These are phyloP conservation scores for Lipomyces oligophaga DNA, from an alignment of 805 yeast genomes.

Conservation along the genomic window DNA sequence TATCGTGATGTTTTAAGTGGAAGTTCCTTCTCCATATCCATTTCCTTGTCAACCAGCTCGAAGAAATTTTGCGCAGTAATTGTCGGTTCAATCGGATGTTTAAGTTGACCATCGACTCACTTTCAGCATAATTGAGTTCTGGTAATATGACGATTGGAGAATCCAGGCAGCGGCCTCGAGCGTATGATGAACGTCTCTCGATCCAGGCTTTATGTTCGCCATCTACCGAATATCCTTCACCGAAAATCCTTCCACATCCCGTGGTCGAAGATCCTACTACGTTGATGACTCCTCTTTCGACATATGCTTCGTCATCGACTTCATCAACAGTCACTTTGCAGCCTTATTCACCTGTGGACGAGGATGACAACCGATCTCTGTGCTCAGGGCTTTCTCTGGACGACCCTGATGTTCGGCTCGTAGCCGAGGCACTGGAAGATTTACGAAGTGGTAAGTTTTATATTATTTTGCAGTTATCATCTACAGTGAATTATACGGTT, in stretches of 20 bases:
- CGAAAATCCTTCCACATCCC: neutral
- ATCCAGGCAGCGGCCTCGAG: neutral
- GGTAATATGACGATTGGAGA: too few relatives aligned
- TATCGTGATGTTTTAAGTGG: too few relatives aligned
- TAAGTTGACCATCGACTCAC: too few relatives aligned
- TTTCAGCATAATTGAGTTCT: too few relatives aligned
- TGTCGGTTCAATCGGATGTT: too few relatives aligned
- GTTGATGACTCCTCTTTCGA: slow-evolving; percentile 15
- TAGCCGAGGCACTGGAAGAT: slow-evolving; percentile 35
- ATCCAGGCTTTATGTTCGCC: slow-evolving; percentile 17
- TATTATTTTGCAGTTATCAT: neutral
- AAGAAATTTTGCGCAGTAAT: too few relatives aligned
- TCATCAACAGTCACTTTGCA: too few relatives aligned
- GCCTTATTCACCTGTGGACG: slow-evolving; percentile 19
- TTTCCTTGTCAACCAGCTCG: too few relatives aligned
- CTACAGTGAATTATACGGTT: too few relatives aligned
- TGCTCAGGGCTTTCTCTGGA: slow-evolving; percentile 27
- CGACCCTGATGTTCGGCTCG: slow-evolving; percentile 32
- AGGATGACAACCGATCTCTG: slow-evolving; percentile 26
- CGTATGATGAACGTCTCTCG: slow-evolving; percentile 17
- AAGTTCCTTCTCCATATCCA: too few relatives aligned
- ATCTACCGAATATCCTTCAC: neutral
- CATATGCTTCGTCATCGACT: slow-evolving; percentile 18
- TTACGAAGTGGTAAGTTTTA: slow-evolving; percentile 28
- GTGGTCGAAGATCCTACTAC: slow-evolving; percentile 3